phyloP scores from a whole-genome alignment of 257 asterid genomes.

The Lantana camara region DNA sequence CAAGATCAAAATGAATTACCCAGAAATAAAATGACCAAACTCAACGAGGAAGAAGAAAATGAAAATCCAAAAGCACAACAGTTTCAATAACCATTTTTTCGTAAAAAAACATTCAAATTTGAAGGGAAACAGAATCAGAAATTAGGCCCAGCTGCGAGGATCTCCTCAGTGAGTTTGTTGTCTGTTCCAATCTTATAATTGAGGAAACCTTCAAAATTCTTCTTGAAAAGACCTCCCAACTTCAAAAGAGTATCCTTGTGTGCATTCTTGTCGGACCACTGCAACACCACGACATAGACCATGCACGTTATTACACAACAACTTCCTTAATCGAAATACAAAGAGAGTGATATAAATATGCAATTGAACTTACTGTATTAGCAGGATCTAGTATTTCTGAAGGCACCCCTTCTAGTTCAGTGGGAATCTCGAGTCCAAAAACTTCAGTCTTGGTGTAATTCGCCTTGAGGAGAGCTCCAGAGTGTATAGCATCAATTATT shows the following conservation, averaged over 20 bases:
- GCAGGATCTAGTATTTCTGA: constrained; percentile 77
- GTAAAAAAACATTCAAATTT: neutral
- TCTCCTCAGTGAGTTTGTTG: constrained; percentile 63
- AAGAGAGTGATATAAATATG: neutral
- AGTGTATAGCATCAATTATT: constrained; percentile 87
- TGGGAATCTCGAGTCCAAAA: constrained; percentile 78
- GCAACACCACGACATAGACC: constrained; percentile 19
- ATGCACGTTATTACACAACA: neutral
- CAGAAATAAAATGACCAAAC: constrained; percentile 7
- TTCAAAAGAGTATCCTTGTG: constrained; percentile 69
- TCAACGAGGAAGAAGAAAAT: neutral
- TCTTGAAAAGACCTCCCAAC: constrained; percentile 81
- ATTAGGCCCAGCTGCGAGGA: constrained; percentile 85
- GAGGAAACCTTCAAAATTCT: constrained; percentile 72
- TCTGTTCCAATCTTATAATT: constrained; percentile 76
- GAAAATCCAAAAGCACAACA: neutral
- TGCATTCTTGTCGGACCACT: constrained; percentile 81
- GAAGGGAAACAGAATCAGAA: constrained; percentile 36
- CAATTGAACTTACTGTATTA: constrained; percentile 62
- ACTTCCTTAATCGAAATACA: neutral
- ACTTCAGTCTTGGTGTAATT: constrained; percentile 67
- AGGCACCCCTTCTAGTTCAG: constrained; percentile 76
- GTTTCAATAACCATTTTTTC: neutral
- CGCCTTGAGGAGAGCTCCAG: constrained; percentile 62
- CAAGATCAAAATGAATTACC: too few species aligned